A percentile compares a stretch with the other conserved stretches of the same genome.
Evolutionary conservation across 352 stramenopile genomes (phyloP).

Genomic region (Phytopythium delawarense): DNA sequence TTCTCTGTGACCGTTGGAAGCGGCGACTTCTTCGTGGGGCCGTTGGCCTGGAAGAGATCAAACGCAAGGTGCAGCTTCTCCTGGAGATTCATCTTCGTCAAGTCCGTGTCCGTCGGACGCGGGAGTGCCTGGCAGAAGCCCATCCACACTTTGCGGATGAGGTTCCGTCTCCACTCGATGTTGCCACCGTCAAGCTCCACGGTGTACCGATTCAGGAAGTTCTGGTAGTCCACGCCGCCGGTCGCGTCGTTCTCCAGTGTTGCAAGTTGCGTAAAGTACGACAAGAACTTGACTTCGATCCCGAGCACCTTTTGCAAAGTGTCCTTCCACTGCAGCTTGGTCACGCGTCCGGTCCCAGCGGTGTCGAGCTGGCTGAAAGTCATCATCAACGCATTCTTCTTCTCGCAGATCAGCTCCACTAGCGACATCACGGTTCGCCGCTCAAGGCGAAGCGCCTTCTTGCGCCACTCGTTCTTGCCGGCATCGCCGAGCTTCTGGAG

Average conservation of each 20-base stretch:
- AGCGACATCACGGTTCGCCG: slow-evolving; percentile 74
- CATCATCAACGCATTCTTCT: slow-evolving; percentile 50
- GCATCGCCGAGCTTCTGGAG: slow-evolving; percentile 68
- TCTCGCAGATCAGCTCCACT: slow-evolving; percentile 76
- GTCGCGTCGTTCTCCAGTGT: slow-evolving; percentile 27
- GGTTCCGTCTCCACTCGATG: slow-evolving; percentile 60
- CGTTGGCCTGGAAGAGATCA: slow-evolving; percentile 48
- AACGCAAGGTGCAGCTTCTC: slow-evolving; percentile 73
- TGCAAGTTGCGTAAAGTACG: slow-evolving; percentile 65
- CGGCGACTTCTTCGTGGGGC: slow-evolving; percentile 17
- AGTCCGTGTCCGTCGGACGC: slow-evolving; percentile 25
- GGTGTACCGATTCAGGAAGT: slow-evolving; percentile 72
- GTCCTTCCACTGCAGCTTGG: slow-evolving; percentile 69
- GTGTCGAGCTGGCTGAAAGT: slow-evolving; percentile 48
- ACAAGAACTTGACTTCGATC: slow-evolving; percentile 63
- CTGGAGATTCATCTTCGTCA: slow-evolving; percentile 45
- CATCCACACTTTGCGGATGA: slow-evolving; percentile 69
- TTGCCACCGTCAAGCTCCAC: slow-evolving; percentile 54
- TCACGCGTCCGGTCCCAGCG: slow-evolving; percentile 31
- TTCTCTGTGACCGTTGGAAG: slow-evolving; percentile 14
- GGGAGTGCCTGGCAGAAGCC: slow-evolving; percentile 60
- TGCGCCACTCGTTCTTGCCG: slow-evolving; percentile 72
- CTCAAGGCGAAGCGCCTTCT: slow-evolving; percentile 69
- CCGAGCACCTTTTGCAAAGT: slow-evolving; percentile 51
- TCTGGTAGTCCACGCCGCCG: slow-evolving; percentile 59